Evolutionary conservation across 1,284 basidiomycete genomes (phyloP), one percentile per base, ranked within the genome.

Genomic region (Ceratobasidium theobromae): DNA sequence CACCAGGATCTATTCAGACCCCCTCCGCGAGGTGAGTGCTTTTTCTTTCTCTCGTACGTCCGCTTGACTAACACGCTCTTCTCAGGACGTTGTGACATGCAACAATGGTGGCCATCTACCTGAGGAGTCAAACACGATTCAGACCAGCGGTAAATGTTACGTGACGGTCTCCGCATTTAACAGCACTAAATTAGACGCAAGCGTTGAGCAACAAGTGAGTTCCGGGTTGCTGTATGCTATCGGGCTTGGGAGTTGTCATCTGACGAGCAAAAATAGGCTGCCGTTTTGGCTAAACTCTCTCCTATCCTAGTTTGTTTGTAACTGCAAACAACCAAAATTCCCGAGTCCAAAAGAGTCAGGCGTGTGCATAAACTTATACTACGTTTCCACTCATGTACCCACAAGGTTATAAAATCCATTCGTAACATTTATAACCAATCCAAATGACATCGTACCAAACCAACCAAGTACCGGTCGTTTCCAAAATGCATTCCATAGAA

Each of bases 1-100:
- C 48, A 80, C 82, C 45, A 74, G 82, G n/a, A 73, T 81, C 18
- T 49, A 55, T 54, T 32, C 66, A 38, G 32, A 43, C 48, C 40
- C 30, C 21, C 18, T 30, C 33, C 60, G 52, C 32, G 46, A 14
- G n/a, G 57, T 46, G 43, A 52, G 60, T 3, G 16, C 4, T 43
- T 40, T 8, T 38, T 16, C 1, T 41, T 25, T 23, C 4, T 16
- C 9, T 21, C 27, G 11, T n/a, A n/a, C n/a, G n/a, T n/a, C n/a
- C n/a, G n/a, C n/a, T 18, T 41, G 6, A 32, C 21, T 41, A 3
- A 27, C 2, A 18, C 12, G 25, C 16, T 4, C 6, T n/a, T 5
- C 41, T n/a, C 8, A 64, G 60, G 49, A 64, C 21, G 35, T 52
- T 30, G 60, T 53, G 27, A 64, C 60, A 23, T 64, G 60, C 45